These are phyloP conservation scores for Phyllosticta citrichinensis DNA, from an alignment of 2,329 filamentous ascomycete species.

Conservation along the genomic window DNA sequence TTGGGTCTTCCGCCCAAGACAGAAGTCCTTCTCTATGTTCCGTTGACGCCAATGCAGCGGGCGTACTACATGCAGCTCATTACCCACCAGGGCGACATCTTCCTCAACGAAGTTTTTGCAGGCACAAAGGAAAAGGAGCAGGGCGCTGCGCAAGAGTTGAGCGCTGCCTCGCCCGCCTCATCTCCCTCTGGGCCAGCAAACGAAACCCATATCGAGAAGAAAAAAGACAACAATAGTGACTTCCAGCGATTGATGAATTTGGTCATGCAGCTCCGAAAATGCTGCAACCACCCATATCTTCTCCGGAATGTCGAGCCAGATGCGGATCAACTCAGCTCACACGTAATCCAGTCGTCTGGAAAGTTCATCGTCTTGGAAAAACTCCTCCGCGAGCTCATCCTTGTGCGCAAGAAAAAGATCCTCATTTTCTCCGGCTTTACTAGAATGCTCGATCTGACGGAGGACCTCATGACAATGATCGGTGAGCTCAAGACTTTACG, in stretches of 20 bases:
- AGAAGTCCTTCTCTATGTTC: slow-evolving; percentile 48
- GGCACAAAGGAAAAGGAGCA: slow-evolving; percentile 37
- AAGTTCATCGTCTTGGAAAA: slow-evolving; percentile 49
- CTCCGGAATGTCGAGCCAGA: slow-evolving; percentile 37
- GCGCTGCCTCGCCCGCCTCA: not conserved
- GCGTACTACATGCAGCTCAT: slow-evolving; percentile 50
- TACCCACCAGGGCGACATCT: slow-evolving; percentile 41
- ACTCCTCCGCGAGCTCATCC: slow-evolving; percentile 38
- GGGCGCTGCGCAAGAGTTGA: slow-evolving; percentile 26
- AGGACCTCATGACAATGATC: slow-evolving; percentile 40
- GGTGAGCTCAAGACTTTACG: slow-evolving; percentile 37
- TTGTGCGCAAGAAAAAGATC: slow-evolving; percentile 43
- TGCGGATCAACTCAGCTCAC: slow-evolving; percentile 36
- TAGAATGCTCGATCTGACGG: slow-evolving; percentile 40
- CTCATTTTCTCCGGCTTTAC: slow-evolving; percentile 50
- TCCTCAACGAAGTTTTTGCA: slow-evolving; percentile 44
- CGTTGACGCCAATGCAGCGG: slow-evolving; percentile 47
- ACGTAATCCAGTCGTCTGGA: slow-evolving; percentile 42
- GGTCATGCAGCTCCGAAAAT: slow-evolving; percentile 47
- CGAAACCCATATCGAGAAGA: too few relatives aligned
- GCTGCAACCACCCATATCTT: slow-evolving; percentile 46
- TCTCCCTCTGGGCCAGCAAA: not conserved
- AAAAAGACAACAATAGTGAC: slow-evolving; percentile 46
- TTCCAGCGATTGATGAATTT: slow-evolving; percentile 57
- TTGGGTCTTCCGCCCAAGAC: slow-evolving; percentile 47